phyloP scores from a whole-genome alignment of 2,329 filamentous ascomycete species.

The Bimuria novae-zelandiae region DNA sequence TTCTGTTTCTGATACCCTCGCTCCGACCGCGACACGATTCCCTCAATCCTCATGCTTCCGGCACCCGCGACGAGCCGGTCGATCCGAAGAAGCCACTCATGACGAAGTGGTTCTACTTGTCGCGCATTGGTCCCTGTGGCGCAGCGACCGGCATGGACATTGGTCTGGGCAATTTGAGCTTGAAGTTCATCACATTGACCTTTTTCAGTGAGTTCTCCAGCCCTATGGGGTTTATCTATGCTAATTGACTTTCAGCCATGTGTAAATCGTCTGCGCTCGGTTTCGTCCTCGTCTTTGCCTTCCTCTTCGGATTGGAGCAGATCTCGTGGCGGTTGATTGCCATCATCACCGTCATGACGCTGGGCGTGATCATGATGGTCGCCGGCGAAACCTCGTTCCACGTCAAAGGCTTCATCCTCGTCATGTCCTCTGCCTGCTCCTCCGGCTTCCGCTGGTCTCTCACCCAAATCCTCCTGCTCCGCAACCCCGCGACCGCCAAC shows the following conservation, averaged over 20 bases:
- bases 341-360: conserved; percentile 90
- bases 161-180: conserved; percentile 90
- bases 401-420: conserved; percentile 81
- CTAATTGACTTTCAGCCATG: conserved; percentile 66
- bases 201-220: conserved; percentile 71
- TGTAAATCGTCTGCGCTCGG: conserved; percentile 96
- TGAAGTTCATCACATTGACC: conserved; percentile 94
- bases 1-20: conserved; percentile 81
- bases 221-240: background rate
- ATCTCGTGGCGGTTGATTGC: conserved; percentile 83
- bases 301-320: conserved; percentile 86
- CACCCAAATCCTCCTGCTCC: conserved; percentile 93
- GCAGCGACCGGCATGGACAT: conserved; percentile 93
- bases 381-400: conserved; percentile 92
- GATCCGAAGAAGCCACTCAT: conserved; percentile 66
- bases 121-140: conserved; percentile 88
- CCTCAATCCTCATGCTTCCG: conserved; percentile 38
- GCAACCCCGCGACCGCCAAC: conserved; percentile 93
- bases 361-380: conserved; percentile 97
- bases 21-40: conserved; percentile 69
- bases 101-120: conserved; percentile 89
- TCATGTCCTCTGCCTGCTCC: conserved; percentile 93
- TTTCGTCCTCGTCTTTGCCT: conserved; percentile 94
- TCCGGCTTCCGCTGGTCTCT: conserved; percentile 97
- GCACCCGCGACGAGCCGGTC: conserved; percentile 34